A percentile compares a stretch with the other conserved stretches of the same genome.
Evolutionary conservation across 768 basidiomycete species (phyloP).

Genomic region (Hericium rajendrae): DNA sequence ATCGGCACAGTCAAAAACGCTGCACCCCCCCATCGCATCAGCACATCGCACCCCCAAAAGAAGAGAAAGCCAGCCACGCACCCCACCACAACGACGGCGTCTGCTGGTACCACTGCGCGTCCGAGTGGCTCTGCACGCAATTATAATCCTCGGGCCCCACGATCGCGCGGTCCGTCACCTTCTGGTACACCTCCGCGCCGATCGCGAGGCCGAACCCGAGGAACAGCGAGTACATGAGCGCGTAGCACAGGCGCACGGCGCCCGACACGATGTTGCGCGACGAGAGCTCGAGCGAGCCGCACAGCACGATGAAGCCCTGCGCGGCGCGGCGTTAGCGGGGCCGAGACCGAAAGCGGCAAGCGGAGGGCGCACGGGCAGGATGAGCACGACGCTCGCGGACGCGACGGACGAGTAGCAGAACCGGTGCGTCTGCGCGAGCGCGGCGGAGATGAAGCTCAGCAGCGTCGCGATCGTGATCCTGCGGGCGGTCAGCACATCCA

Average conservation of each 20-base stretch:
- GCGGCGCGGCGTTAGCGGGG: background rate
- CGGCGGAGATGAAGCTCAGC: constrained; percentile 72
- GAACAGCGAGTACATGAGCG: constrained; percentile 70
- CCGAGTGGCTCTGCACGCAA: constrained; percentile 48
- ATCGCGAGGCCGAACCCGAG: constrained; percentile 78
- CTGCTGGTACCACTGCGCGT: constrained; percentile 63
- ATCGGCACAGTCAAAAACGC: constrained; percentile 66
- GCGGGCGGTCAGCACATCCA: constrained; percentile 7
- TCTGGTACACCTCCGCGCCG: constrained; percentile 59
- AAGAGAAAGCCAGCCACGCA: constrained; percentile 21
- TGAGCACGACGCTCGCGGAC: constrained; percentile 68
- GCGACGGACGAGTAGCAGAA: constrained; percentile 81
- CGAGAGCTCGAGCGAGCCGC: constrained; percentile 68
- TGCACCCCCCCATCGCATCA: constrained; percentile 11
- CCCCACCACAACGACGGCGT: constrained; percentile 71
- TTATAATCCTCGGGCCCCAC: constrained; percentile 51
- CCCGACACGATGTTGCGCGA: constrained; percentile 77
- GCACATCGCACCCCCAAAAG: constrained; percentile 38
- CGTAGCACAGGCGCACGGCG: constrained; percentile 75
- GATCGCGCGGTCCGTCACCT: constrained; percentile 33
- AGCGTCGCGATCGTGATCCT: constrained; percentile 75
- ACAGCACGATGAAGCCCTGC: constrained; percentile 60
- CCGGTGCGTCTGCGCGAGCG: constrained; percentile 51
- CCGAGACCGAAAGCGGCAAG: no score
- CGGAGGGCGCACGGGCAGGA: constrained; percentile 61